Evolutionary conservation across 2,329 filamentous ascomycete species (phyloP).

Genomic region (Tolypocladium pustulatum): DNA sequence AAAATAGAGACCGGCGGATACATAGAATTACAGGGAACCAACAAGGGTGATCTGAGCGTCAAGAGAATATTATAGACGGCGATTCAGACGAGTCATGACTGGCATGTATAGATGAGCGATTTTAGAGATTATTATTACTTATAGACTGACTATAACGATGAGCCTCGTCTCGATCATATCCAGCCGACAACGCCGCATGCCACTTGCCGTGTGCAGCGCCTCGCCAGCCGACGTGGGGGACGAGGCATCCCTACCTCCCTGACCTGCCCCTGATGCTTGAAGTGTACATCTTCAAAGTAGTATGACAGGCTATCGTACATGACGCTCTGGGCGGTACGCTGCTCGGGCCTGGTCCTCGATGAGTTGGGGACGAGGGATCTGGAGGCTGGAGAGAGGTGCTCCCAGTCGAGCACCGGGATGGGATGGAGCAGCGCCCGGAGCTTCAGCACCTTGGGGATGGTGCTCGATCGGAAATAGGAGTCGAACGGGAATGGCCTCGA

Average conservation of each 20-base stretch:
- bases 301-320: background rate
- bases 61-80: constrained; percentile 33
- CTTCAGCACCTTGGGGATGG: background rate
- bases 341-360: background rate
- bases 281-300: background rate
- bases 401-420: background rate
- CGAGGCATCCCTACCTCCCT: background rate
- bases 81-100: background rate
- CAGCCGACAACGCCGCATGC: background rate
- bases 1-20: constrained; percentile 50
- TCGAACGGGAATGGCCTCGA: background rate
- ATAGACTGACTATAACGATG: no score
- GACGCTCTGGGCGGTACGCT: background rate
- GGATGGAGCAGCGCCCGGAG: background rate
- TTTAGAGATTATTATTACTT: background rate
- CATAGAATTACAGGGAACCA: constrained; percentile 35
- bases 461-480: background rate
- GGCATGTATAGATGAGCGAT: background rate
- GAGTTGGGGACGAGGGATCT: background rate
- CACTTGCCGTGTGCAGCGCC: background rate
- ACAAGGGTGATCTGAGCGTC: constrained; percentile 39
- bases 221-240: background rate
- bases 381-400: background rate
- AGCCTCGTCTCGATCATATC: no score
- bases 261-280: background rate